Evolutionary conservation across 129 eudicot genomes (phyloP), one percentile per base, ranked within the genome.

Genomic region (Mikania micrantha): DNA sequence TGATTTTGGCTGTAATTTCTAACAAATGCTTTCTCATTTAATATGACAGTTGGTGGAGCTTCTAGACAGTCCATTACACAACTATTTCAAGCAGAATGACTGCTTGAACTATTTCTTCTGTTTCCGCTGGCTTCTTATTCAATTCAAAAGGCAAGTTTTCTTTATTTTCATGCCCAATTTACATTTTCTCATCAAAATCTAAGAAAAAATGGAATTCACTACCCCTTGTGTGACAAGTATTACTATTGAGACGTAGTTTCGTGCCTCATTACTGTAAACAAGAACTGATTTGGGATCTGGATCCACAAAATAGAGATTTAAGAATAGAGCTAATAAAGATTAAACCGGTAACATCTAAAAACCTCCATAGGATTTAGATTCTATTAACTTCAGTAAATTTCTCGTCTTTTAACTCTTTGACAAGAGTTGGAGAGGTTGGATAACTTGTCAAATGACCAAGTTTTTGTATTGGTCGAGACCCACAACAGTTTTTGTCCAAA

Each of bases 111-210:
- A 86, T 74, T 92, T 92, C 84, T 92, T 92, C 74, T 92, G 98
- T 77, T 92, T 92, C 71, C 96, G 98, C 62, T 92, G 98, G 98
- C 71, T 92, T 65, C 95, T 92, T 73, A 88, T 92, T 71, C 98
- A 92, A 82, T 92, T 92, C 63, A 92, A 92, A 85, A 88, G 98
- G 98, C 62, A 69, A 74, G 85, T 70, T 17, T 59, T 15, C 41
- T 2, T 67, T 67, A 60, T 16, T 24, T 16, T 45, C 24, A 29
- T 21, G 5, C 24, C 11, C 36, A 2, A 36, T 63, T 27, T 63
- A 7, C 12, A 27, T 32, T 60, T 54, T 24, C 9, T 0, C 17
- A 53, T 12, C 61, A 13, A 54, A 54, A 48, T 48, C 7, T 16
- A 1, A 17, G 52, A 5, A 4, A 44, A 32, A 44, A 44, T 5